Conservation (phyloP, 352 stramenopile genomes). For the Thalassiosira delicatula region DNA sequence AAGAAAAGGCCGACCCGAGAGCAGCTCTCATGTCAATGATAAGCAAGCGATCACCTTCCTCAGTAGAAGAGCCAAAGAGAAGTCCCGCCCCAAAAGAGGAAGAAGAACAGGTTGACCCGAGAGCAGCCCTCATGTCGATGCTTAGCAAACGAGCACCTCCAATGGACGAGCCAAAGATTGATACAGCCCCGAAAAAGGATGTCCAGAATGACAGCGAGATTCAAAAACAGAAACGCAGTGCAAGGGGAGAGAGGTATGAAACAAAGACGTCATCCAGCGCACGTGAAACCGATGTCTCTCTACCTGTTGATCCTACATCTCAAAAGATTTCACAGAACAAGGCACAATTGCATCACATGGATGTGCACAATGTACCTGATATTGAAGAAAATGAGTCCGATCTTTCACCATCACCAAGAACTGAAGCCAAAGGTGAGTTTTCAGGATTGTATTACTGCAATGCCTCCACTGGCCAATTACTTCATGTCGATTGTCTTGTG, state of each 20-base stretch:
- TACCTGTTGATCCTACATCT: neutral
- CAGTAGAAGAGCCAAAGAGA: neutral
- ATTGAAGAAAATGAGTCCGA: slow-evolving; percentile 22
- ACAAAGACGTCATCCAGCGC: slow-evolving; percentile 23
- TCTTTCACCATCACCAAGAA: no score
- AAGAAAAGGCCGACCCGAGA: neutral
- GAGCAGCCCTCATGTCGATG: slow-evolving; percentile 25
- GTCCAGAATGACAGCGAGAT: neutral
- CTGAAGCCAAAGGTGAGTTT: slow-evolving; percentile 24
- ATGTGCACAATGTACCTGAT: no score
- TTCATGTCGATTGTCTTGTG: neutral
- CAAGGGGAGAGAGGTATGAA: slow-evolving; percentile 19
- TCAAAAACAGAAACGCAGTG: slow-evolving; percentile 9
- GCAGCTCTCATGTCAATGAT: slow-evolving; percentile 20
- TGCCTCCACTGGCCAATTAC: neutral
- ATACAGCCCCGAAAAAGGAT: neutral
- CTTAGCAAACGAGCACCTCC: slow-evolving; percentile 11
- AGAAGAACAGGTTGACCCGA: slow-evolving; percentile 31
- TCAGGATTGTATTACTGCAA: neutral
- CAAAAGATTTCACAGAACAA: neutral
- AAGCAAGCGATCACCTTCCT: neutral
- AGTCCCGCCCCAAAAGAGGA: neutral
- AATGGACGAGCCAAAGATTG: neutral
- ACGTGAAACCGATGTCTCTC: neutral
- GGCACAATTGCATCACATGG: slow-evolving; percentile 14